Percentiles rank a stretch among this genome's conserved stretches.
These are phyloP conservation scores for Sugiyamaella floridensis DNA, from an alignment of 805 yeast genomes.

Conservation along the genomic window DNA sequence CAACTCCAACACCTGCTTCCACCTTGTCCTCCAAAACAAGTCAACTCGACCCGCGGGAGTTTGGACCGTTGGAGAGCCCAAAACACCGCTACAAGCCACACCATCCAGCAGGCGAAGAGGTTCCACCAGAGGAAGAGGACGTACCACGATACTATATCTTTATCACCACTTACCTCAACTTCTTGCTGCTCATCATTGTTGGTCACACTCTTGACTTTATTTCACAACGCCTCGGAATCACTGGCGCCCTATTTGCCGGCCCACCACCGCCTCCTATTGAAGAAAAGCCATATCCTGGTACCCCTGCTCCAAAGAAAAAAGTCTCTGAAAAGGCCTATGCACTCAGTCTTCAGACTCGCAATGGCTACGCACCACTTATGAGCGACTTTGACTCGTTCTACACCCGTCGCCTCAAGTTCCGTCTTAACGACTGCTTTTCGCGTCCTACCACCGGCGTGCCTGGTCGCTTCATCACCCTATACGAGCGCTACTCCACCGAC, in stretches of 20 bases:
- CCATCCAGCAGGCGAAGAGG: slow-evolving; percentile 48
- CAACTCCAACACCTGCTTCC: too few relatives aligned
- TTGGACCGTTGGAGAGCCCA: slow-evolving; percentile 16
- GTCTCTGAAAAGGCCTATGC: slow-evolving; percentile 35
- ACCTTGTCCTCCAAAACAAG: neutral
- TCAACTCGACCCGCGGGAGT: slow-evolving; percentile 17
- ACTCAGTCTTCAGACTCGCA: slow-evolving; percentile 58
- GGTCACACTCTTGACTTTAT: slow-evolving; percentile 90
- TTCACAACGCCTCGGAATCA: slow-evolving; percentile 56
- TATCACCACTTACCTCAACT: slow-evolving; percentile 77
- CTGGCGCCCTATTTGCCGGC: slow-evolving; percentile 34
- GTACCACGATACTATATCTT: slow-evolving; percentile 82
- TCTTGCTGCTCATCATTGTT: slow-evolving; percentile 72
- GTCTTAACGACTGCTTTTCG: slow-evolving; percentile 91
- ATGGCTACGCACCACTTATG: slow-evolving; percentile 95
- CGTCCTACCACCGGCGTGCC: slow-evolving; percentile 98
- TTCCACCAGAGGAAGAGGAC: slow-evolving; percentile 55
- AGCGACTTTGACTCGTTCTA: slow-evolving; percentile 91
- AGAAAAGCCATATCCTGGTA: neutral
- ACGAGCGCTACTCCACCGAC: slow-evolving; percentile 67
- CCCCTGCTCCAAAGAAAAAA: neutral
- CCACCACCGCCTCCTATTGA: neutral
- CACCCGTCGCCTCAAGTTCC: slow-evolving; percentile 81
- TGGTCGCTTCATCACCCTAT: slow-evolving; percentile 79
- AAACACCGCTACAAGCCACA: slow-evolving; percentile 55